These are phyloP conservation scores for Smithsoniella earleae DNA, from an alignment of 163 green algal genomes.

Conservation along the genomic window DNA sequence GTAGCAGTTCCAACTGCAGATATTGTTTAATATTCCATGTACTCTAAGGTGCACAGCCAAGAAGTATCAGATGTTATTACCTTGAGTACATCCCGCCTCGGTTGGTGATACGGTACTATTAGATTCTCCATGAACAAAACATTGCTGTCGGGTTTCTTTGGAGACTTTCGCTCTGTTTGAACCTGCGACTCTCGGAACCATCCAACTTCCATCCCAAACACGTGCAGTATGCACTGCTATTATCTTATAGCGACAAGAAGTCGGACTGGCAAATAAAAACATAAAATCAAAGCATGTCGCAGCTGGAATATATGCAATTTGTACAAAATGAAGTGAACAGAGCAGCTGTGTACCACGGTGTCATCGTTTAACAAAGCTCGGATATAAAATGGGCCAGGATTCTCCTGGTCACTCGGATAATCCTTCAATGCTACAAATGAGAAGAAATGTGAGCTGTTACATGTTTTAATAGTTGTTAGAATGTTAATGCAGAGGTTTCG, in stretches of 20 bases:
- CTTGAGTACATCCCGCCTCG: constrained; percentile 23
- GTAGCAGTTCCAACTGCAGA: constrained; percentile 21
- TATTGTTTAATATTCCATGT: not conserved
- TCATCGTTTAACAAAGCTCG: constrained; percentile 16
- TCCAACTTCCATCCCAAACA: too few relatives aligned
- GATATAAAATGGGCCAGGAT: constrained; percentile 26
- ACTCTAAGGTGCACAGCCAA: not conserved
- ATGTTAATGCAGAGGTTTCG: not conserved
- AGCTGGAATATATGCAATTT: too few relatives aligned
- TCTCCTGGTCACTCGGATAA: constrained; percentile 24
- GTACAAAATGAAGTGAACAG: not conserved
- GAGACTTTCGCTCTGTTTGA: constrained; percentile 6
- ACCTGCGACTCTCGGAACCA: too few relatives aligned
- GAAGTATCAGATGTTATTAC: too few relatives aligned
- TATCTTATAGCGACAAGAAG: not conserved
- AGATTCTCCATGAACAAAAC: constrained; percentile 28
- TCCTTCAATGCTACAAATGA: constrained; percentile 17
- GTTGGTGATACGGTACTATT: not conserved
- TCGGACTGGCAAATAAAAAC: not conserved
- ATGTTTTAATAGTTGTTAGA: not conserved
- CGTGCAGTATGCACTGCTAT: too few relatives aligned
- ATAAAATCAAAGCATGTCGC: too few relatives aligned
- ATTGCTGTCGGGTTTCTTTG: not conserved
- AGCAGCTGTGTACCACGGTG: constrained; percentile 2
- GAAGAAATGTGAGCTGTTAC: not conserved